Conservation (phyloP, 2,329 filamentous ascomycete genomes). For the Aureobasidium sp. region DNA sequence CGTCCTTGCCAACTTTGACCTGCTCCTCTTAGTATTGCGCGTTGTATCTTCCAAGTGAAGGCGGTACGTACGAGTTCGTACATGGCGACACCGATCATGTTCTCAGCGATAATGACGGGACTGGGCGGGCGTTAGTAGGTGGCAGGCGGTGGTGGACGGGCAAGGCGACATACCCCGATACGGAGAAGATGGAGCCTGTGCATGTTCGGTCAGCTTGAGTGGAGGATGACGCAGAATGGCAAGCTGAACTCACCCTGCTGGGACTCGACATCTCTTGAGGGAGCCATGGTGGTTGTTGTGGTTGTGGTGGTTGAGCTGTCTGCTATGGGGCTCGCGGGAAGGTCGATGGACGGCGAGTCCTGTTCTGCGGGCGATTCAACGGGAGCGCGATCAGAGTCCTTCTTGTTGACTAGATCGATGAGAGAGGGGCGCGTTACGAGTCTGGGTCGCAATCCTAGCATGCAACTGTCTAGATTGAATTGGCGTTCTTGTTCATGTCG, state of each 20-base stretch:
- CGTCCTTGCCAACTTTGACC: constrained; percentile 84
- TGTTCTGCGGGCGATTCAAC: neutral
- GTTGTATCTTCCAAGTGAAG: neutral
- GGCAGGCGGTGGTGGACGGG: constrained; percentile 7
- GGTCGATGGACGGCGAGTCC: constrained; percentile 26
- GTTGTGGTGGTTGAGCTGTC: constrained; percentile 13
- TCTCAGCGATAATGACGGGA: constrained; percentile 92
- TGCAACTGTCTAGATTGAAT: constrained; percentile 20
- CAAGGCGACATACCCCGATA: constrained; percentile 50
- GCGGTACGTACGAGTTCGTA: constrained; percentile 76
- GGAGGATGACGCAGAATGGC: neutral
- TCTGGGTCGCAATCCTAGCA: constrained; percentile 51
- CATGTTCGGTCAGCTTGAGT: neutral
- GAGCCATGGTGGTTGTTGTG: constrained; percentile 2
- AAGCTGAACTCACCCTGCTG: neutral
- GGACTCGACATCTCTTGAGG: constrained; percentile 11
- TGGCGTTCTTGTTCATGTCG: neutral
- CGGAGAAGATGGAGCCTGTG: constrained; percentile 61
- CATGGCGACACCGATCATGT: constrained; percentile 99
- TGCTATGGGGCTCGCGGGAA: constrained; percentile 19
- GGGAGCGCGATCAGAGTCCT: constrained; percentile 41
- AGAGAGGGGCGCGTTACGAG: constrained; percentile 55
- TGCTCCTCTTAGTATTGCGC: constrained; percentile 37
- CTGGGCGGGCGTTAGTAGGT: constrained; percentile 32
- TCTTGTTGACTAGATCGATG: constrained; percentile 52